Evolutionary conservation across 805 yeast species (phyloP).

Genomic region (Yarrowia phangngaensis): DNA sequence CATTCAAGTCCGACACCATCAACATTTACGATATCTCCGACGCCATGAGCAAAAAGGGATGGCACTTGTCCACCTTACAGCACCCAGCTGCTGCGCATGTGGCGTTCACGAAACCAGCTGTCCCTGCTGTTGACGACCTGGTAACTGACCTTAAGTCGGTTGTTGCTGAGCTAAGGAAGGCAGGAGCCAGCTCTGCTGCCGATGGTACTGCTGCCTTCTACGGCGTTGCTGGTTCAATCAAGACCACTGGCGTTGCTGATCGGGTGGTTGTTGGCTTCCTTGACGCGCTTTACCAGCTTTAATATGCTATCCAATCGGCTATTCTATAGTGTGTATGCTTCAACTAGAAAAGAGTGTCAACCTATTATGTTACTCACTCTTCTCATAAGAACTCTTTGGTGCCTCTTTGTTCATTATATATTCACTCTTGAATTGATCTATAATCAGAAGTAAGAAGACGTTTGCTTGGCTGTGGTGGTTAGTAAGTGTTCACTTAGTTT

Average conservation of each 20-base stretch:
- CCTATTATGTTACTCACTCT: too few relatives aligned
- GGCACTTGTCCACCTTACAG: slow-evolving; percentile 89
- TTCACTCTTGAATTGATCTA: too few relatives aligned
- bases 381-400: too few relatives aligned
- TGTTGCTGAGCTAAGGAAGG: slow-evolving; percentile 43
- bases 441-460: too few relatives aligned
- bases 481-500: too few relatives aligned
- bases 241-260: slow-evolving; percentile 80
- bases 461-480: too few relatives aligned
- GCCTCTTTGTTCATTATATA: too few relatives aligned
- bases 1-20: slow-evolving; percentile 62
- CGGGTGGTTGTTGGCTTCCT: slow-evolving; percentile 72
- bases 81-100: slow-evolving; percentile 87
- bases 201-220: slow-evolving; percentile 78
- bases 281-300: slow-evolving; percentile 67
- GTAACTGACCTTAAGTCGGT: slow-evolving; percentile 48
- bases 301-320: background rate
- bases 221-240: slow-evolving; percentile 92
- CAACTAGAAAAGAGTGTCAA: background rate
- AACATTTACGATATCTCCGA: slow-evolving; percentile 82
- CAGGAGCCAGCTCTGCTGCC: slow-evolving; percentile 33
- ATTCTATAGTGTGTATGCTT: background rate
- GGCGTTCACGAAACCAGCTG: slow-evolving; percentile 75
- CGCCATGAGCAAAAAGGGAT: slow-evolving; percentile 58
- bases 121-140: slow-evolving; percentile 57